Evolutionary conservation across 495 filamentous ascomycete genomes (phyloP).

Genomic region (Annulohypoxylon bovei): DNA sequence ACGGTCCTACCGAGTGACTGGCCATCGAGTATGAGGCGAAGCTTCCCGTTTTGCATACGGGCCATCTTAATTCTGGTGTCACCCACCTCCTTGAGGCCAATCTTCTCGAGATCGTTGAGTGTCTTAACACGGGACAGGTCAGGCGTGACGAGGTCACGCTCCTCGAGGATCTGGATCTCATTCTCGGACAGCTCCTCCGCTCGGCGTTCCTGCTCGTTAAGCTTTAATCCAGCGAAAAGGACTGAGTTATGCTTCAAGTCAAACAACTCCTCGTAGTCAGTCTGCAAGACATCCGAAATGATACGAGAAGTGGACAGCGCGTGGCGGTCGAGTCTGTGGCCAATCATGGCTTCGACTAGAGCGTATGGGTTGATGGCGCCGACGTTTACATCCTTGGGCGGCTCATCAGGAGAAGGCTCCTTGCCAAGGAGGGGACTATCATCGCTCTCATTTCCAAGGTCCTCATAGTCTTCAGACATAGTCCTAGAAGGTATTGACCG

Average conservation of each 20-base stretch:
- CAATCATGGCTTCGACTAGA: slow-evolving; percentile 51
- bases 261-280: slow-evolving; percentile 56
- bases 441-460: slow-evolving; percentile 27
- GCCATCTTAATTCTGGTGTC: slow-evolving; percentile 48
- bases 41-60: slow-evolving; percentile 50
- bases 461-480: slow-evolving; percentile 41
- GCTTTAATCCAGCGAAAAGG: slow-evolving; percentile 49
- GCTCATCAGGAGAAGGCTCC: slow-evolving; percentile 47
- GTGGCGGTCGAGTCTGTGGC: slow-evolving; percentile 47
- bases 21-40: slow-evolving; percentile 46
- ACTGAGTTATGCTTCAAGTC: slow-evolving; percentile 52
- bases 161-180: slow-evolving; percentile 50
- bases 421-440: slow-evolving; percentile 26
- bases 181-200: slow-evolving; percentile 46
- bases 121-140: slow-evolving; percentile 47
- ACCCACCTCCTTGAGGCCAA: slow-evolving; percentile 46
- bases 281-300: slow-evolving; percentile 51
- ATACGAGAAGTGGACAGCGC: slow-evolving; percentile 37
- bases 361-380: slow-evolving; percentile 55
- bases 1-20: slow-evolving; percentile 41
- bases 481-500: slow-evolving; percentile 33
- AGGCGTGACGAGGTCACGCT: slow-evolving; percentile 50
- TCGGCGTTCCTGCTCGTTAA: slow-evolving; percentile 45
- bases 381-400: slow-evolving; percentile 47
- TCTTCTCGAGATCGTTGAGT: slow-evolving; percentile 45